Conservation (phyloP, 768 basidiomycete genomes). For the Lentinula sp. region DNA sequence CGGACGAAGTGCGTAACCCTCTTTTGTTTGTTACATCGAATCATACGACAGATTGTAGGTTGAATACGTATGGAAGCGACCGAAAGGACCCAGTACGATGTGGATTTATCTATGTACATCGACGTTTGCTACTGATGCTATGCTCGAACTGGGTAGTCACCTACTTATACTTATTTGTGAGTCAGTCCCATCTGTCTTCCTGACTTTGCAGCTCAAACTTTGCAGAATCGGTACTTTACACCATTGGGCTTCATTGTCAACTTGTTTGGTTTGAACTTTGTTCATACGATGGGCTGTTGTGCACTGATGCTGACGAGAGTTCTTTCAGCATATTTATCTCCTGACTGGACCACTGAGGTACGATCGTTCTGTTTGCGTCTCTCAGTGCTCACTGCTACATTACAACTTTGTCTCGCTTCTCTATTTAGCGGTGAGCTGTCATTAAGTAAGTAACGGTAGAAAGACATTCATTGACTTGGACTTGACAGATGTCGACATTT, state of each 20-base stretch:
- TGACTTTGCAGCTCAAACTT: no score
- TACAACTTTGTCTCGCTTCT: not conserved
- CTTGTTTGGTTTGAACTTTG: not conserved
- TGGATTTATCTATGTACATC: no score
- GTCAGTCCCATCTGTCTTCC: not conserved
- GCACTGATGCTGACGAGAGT: not conserved
- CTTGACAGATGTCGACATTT: not conserved
- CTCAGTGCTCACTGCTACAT: not conserved
- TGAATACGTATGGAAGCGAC: not conserved
- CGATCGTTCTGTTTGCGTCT: not conserved
- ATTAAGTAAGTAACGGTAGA: not conserved
- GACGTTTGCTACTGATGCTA: not conserved
- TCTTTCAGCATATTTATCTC: not conserved
- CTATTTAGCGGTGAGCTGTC: not conserved
- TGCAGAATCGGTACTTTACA: not conserved
- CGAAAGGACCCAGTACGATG: not conserved
- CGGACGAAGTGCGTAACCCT: not conserved
- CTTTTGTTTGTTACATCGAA: not conserved
- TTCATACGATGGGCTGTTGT: no score
- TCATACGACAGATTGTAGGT: not conserved
- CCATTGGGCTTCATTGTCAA: not conserved
- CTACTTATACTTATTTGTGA: not conserved
- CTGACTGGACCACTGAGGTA: not conserved
- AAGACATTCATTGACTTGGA: not conserved
- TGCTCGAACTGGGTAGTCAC: not conserved